phyloP scores from a whole-genome alignment of 192 early-diverging fungal genomes.

The Pecoramyces ruminantium region DNA sequence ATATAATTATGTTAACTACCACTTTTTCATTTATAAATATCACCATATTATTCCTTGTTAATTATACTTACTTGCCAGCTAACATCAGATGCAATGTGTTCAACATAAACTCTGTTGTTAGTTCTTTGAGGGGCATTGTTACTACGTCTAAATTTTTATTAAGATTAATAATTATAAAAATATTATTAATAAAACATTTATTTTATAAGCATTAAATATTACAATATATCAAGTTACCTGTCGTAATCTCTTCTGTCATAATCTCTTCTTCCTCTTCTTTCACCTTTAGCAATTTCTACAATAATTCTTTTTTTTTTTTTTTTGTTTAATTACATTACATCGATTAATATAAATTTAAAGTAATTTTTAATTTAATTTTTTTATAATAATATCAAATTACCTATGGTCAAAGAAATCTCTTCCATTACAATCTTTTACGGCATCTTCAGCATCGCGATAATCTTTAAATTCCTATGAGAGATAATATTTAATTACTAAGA shows the following conservation, averaged over 20 bases:
- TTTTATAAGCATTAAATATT: no score
- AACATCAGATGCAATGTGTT: neutral
- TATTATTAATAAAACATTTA: no score
- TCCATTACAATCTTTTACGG: slow-evolving; percentile 68
- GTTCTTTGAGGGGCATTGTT: neutral
- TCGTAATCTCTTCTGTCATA: neutral
- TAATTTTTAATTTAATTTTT: no score
- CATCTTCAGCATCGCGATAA: slow-evolving; percentile 72
- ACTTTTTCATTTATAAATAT: no score
- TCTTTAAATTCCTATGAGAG: slow-evolving; percentile 56
- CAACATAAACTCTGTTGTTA: neutral
- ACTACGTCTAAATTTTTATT: neutral
- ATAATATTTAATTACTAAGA: neutral
- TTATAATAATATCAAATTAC: slow-evolving; percentile 24
- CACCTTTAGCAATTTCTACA: slow-evolving; percentile 2
- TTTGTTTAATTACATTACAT: no score
- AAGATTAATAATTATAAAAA: no score
- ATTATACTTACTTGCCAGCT: neutral
- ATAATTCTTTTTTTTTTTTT: neutral
- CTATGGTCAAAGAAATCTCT: slow-evolving; percentile 72
- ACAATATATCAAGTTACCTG: no score
- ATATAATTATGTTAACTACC: no score
- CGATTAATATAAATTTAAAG: no score
- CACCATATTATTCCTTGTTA: no score
- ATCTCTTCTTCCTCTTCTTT: slow-evolving; percentile 1